Percentiles rank a stretch among this genome's conserved stretches.
Evolutionary conservation across 768 basidiomycete genomes (phyloP).

Genomic region (Boletus edulis): DNA sequence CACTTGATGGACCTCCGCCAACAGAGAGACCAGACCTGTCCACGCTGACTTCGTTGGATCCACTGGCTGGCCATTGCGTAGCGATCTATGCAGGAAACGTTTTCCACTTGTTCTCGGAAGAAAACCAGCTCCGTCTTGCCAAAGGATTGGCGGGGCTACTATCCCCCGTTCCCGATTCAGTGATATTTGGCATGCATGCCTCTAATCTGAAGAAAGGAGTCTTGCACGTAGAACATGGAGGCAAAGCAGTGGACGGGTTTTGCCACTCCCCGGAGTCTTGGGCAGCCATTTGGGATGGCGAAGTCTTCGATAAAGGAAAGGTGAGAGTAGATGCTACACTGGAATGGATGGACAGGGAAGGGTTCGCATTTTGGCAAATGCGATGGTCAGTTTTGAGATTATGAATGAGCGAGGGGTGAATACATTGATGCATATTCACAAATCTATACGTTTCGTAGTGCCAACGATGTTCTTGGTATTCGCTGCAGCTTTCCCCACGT

Average conservation of each 20-base stretch:
- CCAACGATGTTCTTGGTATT: too few species aligned
- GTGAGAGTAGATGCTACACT: neutral
- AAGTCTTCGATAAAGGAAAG: conserved; percentile 25
- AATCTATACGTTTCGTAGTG: neutral
- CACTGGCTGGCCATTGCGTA: conserved; percentile 45
- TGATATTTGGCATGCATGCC: neutral
- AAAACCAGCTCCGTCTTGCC: conserved; percentile 25
- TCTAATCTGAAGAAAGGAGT: neutral
- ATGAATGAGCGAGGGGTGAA: too few species aligned
- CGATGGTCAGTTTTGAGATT: neutral
- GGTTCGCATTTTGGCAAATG: neutral
- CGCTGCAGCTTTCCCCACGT: too few species aligned
- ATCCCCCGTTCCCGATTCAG: conserved; percentile 19
- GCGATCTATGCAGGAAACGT: conserved; percentile 48
- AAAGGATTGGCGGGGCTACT: conserved; percentile 26
- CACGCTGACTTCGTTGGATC: conserved; percentile 41
- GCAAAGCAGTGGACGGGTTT: neutral
- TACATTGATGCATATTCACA: too few species aligned
- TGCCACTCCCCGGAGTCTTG: conserved; percentile 25
- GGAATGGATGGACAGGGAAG: neutral
- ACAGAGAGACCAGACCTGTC: conserved; percentile 27
- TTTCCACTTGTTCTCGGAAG: conserved; percentile 38
- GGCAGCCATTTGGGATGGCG: conserved; percentile 36
- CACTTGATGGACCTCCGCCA: conserved; percentile 24
- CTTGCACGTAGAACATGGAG: neutral